phyloP scores from a whole-genome alignment of 768 basidiomycete species.

The Multifurca ochricompacta region DNA sequence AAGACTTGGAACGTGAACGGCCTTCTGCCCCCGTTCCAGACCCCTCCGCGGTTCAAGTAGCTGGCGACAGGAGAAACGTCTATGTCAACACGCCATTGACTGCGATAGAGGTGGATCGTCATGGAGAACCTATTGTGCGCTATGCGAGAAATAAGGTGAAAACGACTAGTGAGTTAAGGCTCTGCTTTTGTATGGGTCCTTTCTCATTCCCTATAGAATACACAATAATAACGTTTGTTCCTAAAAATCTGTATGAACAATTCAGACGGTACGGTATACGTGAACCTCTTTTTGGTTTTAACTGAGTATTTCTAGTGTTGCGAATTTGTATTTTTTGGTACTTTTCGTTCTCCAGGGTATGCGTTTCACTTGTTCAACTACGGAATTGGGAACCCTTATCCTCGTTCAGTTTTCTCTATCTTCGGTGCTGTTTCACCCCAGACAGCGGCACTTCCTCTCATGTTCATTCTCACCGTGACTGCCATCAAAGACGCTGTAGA shows the following conservation, averaged over 20 bases:
- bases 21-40: constrained; percentile 26
- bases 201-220: constrained; percentile 51
- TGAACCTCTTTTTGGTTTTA: neutral
- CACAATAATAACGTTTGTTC: constrained; percentile 82
- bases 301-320: constrained; percentile 43
- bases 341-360: constrained; percentile 75
- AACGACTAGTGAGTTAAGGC: constrained; percentile 68
- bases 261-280: constrained; percentile 58
- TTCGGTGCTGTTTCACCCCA: constrained; percentile 84
- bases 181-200: neutral
- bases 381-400: constrained; percentile 15
- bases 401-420: constrained; percentile 64
- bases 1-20: constrained; percentile 30
- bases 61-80: constrained; percentile 60
- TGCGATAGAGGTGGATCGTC: constrained; percentile 51
- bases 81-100: constrained; percentile 73
- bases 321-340: constrained; percentile 87
- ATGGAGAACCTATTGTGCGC: constrained; percentile 71
- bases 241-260: constrained; percentile 92
- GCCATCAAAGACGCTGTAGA: constrained; percentile 95
- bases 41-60: constrained; percentile 30
- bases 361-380: neutral
- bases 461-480: constrained; percentile 82
- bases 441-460: constrained; percentile 75
- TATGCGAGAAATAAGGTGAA: constrained; percentile 91